These are phyloP conservation scores for Phytophthora hibernalis DNA, from an alignment of 352 stramenopile species.

Conservation along the genomic window DNA sequence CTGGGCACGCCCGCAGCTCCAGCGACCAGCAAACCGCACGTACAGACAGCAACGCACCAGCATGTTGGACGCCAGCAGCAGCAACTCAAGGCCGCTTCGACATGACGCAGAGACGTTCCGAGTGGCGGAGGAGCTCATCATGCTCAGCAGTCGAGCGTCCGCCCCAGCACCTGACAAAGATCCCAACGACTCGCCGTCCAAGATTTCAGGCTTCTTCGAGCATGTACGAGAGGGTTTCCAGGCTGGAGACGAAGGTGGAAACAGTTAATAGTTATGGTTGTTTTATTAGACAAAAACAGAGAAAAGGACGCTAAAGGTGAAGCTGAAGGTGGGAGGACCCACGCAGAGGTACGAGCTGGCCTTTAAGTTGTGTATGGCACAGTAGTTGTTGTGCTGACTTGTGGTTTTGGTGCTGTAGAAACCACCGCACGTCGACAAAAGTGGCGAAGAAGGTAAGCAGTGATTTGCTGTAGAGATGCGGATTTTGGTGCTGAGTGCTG, in stretches of 20 bases:
- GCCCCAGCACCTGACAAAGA: slow-evolving; percentile 15
- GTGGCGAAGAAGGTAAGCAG: slow-evolving; percentile 14
- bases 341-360: slow-evolving; percentile 22
- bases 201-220: slow-evolving; percentile 47
- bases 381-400: not conserved
- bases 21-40: not conserved
- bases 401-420: slow-evolving; percentile 17
- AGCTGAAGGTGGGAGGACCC: slow-evolving; percentile 24
- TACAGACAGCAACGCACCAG: not conserved
- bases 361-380: not conserved
- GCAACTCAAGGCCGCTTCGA: slow-evolving; percentile 17
- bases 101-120: slow-evolving; percentile 80
- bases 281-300: slow-evolving; percentile 9
- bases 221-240: slow-evolving; percentile 23
- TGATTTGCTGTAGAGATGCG: not conserved
- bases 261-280: not conserved
- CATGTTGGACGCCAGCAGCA: slow-evolving; percentile 43
- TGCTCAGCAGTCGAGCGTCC: slow-evolving; percentile 53
- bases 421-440: not conserved
- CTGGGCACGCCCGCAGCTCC: not conserved
- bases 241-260: not conserved
- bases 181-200: slow-evolving; percentile 39
- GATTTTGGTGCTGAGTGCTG: slow-evolving; percentile 1
- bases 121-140: slow-evolving; percentile 80
- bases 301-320: slow-evolving; percentile 17